Evolutionary conservation across 257 asterid species (phyloP).

Genomic region (Handroanthus guayacan): DNA sequence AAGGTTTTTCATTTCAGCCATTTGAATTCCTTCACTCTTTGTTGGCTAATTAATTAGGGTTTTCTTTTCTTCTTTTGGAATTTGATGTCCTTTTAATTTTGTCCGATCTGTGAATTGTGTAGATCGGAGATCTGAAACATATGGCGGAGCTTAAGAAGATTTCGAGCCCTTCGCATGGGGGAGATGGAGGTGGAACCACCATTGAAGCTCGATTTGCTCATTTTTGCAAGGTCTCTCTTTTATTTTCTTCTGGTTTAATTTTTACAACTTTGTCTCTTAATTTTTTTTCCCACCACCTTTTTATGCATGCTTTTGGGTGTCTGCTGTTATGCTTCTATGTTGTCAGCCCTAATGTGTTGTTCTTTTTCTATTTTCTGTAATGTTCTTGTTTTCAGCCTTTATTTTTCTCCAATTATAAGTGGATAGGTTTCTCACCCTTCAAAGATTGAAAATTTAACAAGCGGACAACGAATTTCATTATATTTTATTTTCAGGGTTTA

Average conservation of each 20-base stretch:
- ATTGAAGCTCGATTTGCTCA: conserved; percentile 70
- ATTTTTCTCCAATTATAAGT: conserved; percentile 17
- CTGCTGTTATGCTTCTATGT: not conserved
- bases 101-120: conserved; percentile 28
- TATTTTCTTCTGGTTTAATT: not conserved
- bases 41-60: conserved; percentile 44
- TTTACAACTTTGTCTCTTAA: not conserved
- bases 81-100: conserved; percentile 17
- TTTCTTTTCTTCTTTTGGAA: conserved; percentile 4
- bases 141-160: conserved; percentile 55
- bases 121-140: conserved; percentile 57
- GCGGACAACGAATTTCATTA: not conserved
- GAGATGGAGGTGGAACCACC: conserved; percentile 48
- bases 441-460: conserved; percentile 24
- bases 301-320: not conserved
- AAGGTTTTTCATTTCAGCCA: conserved; percentile 33
- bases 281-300: conserved; percentile 10
- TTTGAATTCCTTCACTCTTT: conserved; percentile 8
- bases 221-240: conserved; percentile 72
- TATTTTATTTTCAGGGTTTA: not conserved
- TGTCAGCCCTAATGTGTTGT: not conserved
- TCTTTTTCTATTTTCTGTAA: not conserved
- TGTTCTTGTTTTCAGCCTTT: conserved; percentile 14
- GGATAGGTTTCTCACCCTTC: not conserved
- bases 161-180: conserved; percentile 44